A percentile compares a stretch with the other conserved stretches of the same genome.
Conservation (phyloP, 176 grass and related monocot genomes). For the Oryza glumipatula region DNA sequence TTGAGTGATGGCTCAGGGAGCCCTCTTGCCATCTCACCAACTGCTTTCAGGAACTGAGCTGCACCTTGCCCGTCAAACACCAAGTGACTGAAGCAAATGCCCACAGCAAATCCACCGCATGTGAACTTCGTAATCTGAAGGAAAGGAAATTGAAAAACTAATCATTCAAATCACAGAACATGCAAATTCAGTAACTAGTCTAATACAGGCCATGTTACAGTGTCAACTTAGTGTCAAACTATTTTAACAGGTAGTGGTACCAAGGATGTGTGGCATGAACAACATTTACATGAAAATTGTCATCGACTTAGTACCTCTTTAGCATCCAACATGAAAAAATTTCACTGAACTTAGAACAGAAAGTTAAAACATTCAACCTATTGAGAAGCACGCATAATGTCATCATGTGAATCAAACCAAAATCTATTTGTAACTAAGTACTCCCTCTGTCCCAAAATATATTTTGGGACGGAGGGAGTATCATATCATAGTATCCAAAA, state of each 20-base stretch:
- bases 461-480: too few species aligned
- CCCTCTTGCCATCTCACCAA: slow-evolving; percentile 61
- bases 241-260: background rate
- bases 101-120: slow-evolving; percentile 64
- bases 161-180: slow-evolving; percentile 6
- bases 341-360: too few species aligned
- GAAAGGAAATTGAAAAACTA: background rate
- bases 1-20: slow-evolving; percentile 46
- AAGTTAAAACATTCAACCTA: background rate
- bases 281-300: background rate
- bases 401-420: background rate
- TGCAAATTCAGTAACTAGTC: slow-evolving; percentile 3
- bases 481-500: background rate
- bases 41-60: slow-evolving; percentile 67
- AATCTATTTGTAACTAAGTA: background rate
- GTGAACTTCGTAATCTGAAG: slow-evolving; percentile 69
- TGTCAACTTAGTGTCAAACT: background rate
- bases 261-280: background rate
- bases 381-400: background rate
- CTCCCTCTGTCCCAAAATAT: too few species aligned
- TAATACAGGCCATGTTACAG: background rate
- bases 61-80: slow-evolving; percentile 66
- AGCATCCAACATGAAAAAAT: background rate
- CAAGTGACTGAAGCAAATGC: slow-evolving; percentile 68
- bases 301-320: background rate